A percentile compares a stretch with the other conserved stretches of the same genome.
phyloP scores from a whole-genome alignment of 306 rosid species.

The Prunus campanulata region DNA sequence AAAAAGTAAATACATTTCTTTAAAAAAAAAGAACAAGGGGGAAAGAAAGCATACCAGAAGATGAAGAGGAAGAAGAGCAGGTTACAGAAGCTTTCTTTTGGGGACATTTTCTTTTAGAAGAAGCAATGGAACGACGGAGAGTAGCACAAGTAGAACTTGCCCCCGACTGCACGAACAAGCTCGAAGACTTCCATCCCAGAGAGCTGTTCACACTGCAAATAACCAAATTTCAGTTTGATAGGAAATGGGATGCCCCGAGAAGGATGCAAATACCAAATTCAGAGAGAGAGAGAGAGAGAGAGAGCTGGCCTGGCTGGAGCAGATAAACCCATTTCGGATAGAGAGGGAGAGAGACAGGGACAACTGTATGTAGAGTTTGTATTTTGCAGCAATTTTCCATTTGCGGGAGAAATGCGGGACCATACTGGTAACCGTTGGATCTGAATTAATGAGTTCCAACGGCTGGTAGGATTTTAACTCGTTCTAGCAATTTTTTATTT shows the following conservation, averaged over 20 bases:
- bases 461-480: no score
- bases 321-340: slow-evolving; percentile 43
- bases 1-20: not conserved
- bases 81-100: slow-evolving; percentile 34
- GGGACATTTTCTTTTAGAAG: slow-evolving; percentile 29
- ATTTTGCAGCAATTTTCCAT: not conserved
- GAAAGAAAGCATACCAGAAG: slow-evolving; percentile 45
- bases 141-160: slow-evolving; percentile 13
- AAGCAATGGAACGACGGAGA: slow-evolving; percentile 23
- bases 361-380: not conserved
- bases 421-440: no score
- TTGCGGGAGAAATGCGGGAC: no score
- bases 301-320: slow-evolving; percentile 53
- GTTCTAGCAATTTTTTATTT: no score
- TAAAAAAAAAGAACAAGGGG: not conserved
- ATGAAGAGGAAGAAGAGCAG: slow-evolving; percentile 55
- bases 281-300: not conserved
- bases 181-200: slow-evolving; percentile 64
- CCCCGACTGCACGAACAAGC: slow-evolving; percentile 41
- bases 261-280: not conserved
- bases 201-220: slow-evolving; percentile 40
- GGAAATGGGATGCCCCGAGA: not conserved
- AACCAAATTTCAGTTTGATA: slow-evolving; percentile 12
- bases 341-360: slow-evolving; percentile 5
- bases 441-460: no score